Percentiles rank a stretch among this genome's conserved stretches.
Conservation (phyloP, 352 stramenopile species). For the Halophytophthora batemanensis region DNA sequence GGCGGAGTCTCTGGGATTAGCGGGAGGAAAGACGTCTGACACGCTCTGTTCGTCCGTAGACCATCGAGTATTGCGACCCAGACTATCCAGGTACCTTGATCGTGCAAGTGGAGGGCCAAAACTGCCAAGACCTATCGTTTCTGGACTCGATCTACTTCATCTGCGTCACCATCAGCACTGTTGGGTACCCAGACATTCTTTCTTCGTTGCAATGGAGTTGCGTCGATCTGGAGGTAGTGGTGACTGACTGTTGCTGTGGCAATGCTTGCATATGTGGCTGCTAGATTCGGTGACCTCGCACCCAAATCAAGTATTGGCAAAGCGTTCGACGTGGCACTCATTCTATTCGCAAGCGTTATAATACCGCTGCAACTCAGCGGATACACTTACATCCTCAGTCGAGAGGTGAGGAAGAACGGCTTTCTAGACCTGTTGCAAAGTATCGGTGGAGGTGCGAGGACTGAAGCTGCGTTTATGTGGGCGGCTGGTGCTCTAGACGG, state of each 20-base stretch:
- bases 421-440: background rate
- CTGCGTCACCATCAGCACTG: conserved; percentile 80
- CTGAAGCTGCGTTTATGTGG: conserved; percentile 1
- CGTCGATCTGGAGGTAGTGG: background rate
- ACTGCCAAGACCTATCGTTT: conserved; percentile 71
- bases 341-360: conserved; percentile 65
- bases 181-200: conserved; percentile 42
- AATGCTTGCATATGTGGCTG: background rate
- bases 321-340: conserved; percentile 62
- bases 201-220: background rate
- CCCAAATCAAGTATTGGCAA: conserved; percentile 64
- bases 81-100: conserved; percentile 2
- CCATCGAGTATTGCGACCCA: conserved; percentile 61
- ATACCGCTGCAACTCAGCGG: conserved; percentile 69
- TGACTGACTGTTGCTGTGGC: background rate
- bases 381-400: conserved; percentile 68
- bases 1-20: background rate
- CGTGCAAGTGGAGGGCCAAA: conserved; percentile 19
- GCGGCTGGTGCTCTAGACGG: conserved; percentile 34
- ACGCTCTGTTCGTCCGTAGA: conserved; percentile 21
- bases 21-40: background rate
- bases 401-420: conserved; percentile 35
- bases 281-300: conserved; percentile 69
- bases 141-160: conserved; percentile 82
- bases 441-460: background rate